Base-by-base conservation (phyloP, 1,139 yeast species). In the Blastobotrys indianensis region DNA sequence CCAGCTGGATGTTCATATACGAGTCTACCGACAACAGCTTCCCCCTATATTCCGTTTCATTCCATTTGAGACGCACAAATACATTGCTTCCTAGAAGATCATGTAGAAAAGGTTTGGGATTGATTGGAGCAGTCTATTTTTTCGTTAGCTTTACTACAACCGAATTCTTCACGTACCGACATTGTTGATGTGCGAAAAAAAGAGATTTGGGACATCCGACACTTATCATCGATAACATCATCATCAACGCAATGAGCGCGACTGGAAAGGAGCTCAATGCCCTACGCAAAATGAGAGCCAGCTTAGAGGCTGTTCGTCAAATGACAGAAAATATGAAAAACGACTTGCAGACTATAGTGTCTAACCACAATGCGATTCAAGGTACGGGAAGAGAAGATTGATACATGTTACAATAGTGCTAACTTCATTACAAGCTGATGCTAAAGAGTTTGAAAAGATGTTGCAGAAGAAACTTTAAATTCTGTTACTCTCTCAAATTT, bases 21-120 rank as follows among this genome's bases (percentile, higher is more conserved):
- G 87, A 86, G 63, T 92, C 99, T 28, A 87, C 84, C 1, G 95
- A 81, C 12, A 80, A 68, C 41, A 92, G 73, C n/a, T 65, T 75
- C 1, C 98, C 98, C 50, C 71, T 75, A 66, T 92, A 92, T 62
- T 88, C 95, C n/a, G 95, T 85, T 54, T 78, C 79, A 61, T 88
- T 92, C 85, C 96, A 94, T 65, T 92, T 92, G 52, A 92, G 75
- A 46, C 92, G 77, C n/a, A 92, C 94, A n/a, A 82, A 68, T 12
- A 92, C 88, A 17, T 70, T 71, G 51, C 80, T 75, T 48, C 83
- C 82, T 16, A 84, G 73, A 40, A 92, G 76, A 20, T 84, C 82
- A 52, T 83, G 83, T 46, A 92, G 70, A 57, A 83, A 92, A 29
- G 97, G 97, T 63, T 85, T 88, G 20, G 98, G 98, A 61, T 90